phyloP scores from a whole-genome alignment of 352 stramenopile species.

The Phytophthora rubi region DNA sequence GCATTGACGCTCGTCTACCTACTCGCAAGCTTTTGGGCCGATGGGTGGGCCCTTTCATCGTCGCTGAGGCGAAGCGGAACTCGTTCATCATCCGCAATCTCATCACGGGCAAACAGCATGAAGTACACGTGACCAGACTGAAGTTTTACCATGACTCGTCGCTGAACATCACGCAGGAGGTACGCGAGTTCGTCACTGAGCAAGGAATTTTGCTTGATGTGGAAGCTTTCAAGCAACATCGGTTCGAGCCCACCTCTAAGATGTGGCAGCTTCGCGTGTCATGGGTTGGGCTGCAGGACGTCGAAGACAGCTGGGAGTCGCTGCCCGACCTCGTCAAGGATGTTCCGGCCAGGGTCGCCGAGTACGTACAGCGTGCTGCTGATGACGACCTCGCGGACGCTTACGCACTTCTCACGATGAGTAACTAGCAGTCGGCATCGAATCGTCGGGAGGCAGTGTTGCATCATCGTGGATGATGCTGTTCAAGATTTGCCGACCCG shows the following conservation, averaged over 20 bases:
- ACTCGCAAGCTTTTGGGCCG: background rate
- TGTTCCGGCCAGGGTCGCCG: background rate
- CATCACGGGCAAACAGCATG: slow-evolving; percentile 3
- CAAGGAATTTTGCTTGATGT: background rate
- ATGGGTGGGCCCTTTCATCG: background rate
- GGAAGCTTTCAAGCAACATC: background rate
- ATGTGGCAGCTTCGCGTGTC: background rate
- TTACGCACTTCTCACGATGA: background rate
- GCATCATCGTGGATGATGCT: background rate
- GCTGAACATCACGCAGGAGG: slow-evolving; percentile 2
- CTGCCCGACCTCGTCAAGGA: background rate
- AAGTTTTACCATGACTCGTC: slow-evolving; percentile 8
- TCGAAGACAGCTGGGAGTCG: background rate
- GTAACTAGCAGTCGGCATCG: background rate
- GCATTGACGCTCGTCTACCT: slow-evolving; percentile 3
- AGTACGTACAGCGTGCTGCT: background rate
- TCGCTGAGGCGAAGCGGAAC: background rate
- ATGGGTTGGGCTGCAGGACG: background rate
- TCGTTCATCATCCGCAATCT: slow-evolving; percentile 5
- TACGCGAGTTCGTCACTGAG: background rate
- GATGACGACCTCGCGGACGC: background rate
- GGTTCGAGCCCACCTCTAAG: background rate
- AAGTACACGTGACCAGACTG: slow-evolving; percentile 1
- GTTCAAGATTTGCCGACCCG: background rate
- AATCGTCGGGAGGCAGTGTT: background rate